Evolutionary conservation across 2,329 filamentous ascomycete species (phyloP).

Genomic region (Colletotrichum navitas): DNA sequence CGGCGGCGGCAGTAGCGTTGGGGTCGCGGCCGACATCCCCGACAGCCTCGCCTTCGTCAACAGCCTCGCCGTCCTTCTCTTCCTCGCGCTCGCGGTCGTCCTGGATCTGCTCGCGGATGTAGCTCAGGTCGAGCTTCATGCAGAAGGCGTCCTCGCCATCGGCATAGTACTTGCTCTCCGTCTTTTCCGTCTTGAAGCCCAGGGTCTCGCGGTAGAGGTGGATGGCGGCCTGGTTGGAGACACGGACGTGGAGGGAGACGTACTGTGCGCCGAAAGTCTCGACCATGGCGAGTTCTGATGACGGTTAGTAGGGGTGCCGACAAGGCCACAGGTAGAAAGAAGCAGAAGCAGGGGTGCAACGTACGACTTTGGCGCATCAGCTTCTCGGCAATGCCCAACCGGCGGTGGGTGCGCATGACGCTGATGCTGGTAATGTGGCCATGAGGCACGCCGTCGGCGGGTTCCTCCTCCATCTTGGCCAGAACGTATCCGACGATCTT

Average conservation of each 20-base stretch:
- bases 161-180: conserved; percentile 92
- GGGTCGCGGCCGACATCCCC: conserved; percentile 72
- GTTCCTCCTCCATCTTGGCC: conserved; percentile 99
- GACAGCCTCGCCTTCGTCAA: conserved; percentile 78
- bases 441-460: conserved; percentile 88
- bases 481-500: conserved; percentile 99
- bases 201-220: conserved; percentile 94
- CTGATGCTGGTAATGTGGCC: conserved; percentile 96
- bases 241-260: conserved; percentile 94
- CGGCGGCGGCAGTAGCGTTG: conserved; percentile 54
- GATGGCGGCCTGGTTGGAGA: conserved; percentile 91
- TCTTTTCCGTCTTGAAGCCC: conserved; percentile 88
- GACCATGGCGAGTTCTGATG: conserved; percentile 87
- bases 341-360: conserved; percentile 52
- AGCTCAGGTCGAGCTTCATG: conserved; percentile 88
- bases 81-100: conserved; percentile 57
- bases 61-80: conserved; percentile 56
- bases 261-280: conserved; percentile 93
- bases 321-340: not conserved
- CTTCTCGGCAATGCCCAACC: conserved; percentile 94
- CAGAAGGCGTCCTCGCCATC: conserved; percentile 96
- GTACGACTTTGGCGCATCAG: conserved; percentile 95
- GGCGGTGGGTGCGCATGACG: conserved; percentile 95
- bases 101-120: conserved; percentile 64
- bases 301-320: not conserved